Conservation (phyloP, 1,139 yeast species). For the Arxiozyma heterogenica region DNA sequence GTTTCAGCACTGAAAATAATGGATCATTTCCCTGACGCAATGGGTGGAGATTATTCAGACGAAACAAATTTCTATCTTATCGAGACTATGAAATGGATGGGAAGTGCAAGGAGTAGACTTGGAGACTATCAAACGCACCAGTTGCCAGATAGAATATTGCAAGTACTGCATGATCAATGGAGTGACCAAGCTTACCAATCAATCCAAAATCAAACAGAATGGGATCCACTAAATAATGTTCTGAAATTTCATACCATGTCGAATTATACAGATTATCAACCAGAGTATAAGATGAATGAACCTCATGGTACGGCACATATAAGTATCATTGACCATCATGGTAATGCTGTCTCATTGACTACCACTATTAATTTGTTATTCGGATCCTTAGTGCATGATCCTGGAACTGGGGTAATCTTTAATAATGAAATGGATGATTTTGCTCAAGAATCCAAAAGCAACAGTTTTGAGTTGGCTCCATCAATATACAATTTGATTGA, state of each 20-base stretch:
- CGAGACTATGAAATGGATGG: slow-evolving; percentile 92
- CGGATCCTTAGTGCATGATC: slow-evolving; percentile 78
- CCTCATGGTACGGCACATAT: slow-evolving; percentile 89
- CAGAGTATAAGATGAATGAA: slow-evolving; percentile 62
- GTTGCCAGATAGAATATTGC: slow-evolving; percentile 27
- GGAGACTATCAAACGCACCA: slow-evolving; percentile 47
- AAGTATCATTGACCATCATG: slow-evolving; percentile 55
- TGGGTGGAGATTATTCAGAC: slow-evolving; percentile 38
- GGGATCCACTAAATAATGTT: neutral
- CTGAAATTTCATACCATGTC: slow-evolving; percentile 38
- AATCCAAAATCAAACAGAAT: slow-evolving; percentile 37
- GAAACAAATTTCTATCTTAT: slow-evolving; percentile 57
- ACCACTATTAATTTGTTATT: slow-evolving; percentile 82
- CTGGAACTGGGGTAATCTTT: slow-evolving; percentile 68
- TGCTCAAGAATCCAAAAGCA: slow-evolving; percentile 58
- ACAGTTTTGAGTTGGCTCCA: slow-evolving; percentile 75
- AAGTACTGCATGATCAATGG: slow-evolving; percentile 45
- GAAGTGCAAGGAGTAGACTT: slow-evolving; percentile 69
- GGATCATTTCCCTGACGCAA: slow-evolving; percentile 35
- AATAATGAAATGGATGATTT: slow-evolving; percentile 96
- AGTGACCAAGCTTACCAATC: slow-evolving; percentile 38
- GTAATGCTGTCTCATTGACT: slow-evolving; percentile 77
- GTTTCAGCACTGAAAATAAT: slow-evolving; percentile 62
- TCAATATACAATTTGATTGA: slow-evolving; percentile 67
- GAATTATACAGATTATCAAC: slow-evolving; percentile 66